These are phyloP conservation scores for Mycena venus DNA, from an alignment of 768 basidiomycete species.

Conservation along the genomic window DNA sequence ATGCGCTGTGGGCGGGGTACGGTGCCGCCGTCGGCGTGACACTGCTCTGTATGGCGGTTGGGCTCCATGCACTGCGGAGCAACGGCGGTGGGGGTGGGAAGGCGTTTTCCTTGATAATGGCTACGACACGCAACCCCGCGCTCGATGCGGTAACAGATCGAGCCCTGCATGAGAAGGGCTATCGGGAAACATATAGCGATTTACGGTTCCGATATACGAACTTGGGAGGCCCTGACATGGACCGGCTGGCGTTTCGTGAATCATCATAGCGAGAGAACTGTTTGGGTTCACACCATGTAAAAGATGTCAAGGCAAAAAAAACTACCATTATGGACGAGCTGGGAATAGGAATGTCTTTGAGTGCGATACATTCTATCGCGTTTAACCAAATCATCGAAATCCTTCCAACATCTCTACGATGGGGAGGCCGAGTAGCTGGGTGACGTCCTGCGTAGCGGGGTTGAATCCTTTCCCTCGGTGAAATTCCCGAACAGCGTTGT, in stretches of 20 bases:
- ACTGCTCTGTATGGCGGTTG: background rate
- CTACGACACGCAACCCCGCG: slow-evolving; percentile 10
- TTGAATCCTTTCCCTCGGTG: no score
- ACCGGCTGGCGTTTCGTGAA: slow-evolving; percentile 10
- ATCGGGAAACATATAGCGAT: slow-evolving; percentile 9
- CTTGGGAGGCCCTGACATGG: background rate
- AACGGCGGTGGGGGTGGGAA: slow-evolving; percentile 22
- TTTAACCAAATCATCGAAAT: no score
- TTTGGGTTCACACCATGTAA: no score
- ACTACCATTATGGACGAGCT: no score
- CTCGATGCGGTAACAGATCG: slow-evolving; percentile 14
- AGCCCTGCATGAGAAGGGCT: slow-evolving; percentile 14
- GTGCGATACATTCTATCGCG: no score
- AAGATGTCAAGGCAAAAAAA: no score
- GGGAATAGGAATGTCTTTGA: no score
- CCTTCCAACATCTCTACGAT: no score
- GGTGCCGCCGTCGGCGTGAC: slow-evolving; percentile 1
- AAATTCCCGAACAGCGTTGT: no score
- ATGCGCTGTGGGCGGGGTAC: slow-evolving; percentile 8
- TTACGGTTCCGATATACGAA: slow-evolving; percentile 8
- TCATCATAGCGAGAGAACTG: no score
- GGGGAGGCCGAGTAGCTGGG: no score
- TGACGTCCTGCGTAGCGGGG: no score
- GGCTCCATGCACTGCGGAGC: slow-evolving; percentile 5
- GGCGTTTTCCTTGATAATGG: slow-evolving; percentile 20